Conservation (phyloP, 257 asterid species). For the Penstemon newberryi region DNA sequence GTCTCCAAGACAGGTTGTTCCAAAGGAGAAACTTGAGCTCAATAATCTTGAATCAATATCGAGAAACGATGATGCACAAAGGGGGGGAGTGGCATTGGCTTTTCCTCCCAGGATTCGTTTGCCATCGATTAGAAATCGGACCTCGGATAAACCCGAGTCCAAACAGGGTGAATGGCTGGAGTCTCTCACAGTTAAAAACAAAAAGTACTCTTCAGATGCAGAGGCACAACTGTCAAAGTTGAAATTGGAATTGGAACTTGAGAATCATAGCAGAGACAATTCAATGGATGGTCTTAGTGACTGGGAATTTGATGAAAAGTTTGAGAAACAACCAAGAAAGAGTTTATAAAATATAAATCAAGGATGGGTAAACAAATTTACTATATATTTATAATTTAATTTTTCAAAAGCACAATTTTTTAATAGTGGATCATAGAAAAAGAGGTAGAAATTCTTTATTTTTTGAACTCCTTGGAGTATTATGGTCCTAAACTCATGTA, state of each 20-base stretch:
- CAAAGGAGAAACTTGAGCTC: slow-evolving; percentile 26
- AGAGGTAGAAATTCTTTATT: background rate
- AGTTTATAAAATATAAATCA: slow-evolving; percentile 15
- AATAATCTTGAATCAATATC: slow-evolving; percentile 27
- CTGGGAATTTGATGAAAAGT: slow-evolving; percentile 72
- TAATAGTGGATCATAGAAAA: background rate
- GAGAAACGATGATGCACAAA: slow-evolving; percentile 29
- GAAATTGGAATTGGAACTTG: slow-evolving; percentile 74
- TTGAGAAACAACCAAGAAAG: slow-evolving; percentile 40
- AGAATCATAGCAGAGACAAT: slow-evolving; percentile 48
- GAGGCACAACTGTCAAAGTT: slow-evolving; percentile 60
- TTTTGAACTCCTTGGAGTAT: background rate
- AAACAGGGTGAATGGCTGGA: slow-evolving; percentile 34
- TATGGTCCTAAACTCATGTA: background rate
- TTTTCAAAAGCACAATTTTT: background rate
- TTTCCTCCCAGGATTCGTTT: slow-evolving; percentile 32
- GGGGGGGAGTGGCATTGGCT: slow-evolving; percentile 28
- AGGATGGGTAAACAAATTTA: background rate
- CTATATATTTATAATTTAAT: slow-evolving; percentile 12
- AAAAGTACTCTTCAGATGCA: slow-evolving; percentile 36
- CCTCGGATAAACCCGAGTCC: slow-evolving; percentile 22
- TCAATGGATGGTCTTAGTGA: slow-evolving; percentile 62
- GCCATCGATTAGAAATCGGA: slow-evolving; percentile 38
- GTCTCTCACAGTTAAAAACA: slow-evolving; percentile 30
- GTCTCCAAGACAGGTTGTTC: slow-evolving; percentile 30